Evolutionary conservation across 192 early-diverging fungal genomes (phyloP), one percentile per base, ranked within the genome.

Genomic region (Podila verticillata): DNA sequence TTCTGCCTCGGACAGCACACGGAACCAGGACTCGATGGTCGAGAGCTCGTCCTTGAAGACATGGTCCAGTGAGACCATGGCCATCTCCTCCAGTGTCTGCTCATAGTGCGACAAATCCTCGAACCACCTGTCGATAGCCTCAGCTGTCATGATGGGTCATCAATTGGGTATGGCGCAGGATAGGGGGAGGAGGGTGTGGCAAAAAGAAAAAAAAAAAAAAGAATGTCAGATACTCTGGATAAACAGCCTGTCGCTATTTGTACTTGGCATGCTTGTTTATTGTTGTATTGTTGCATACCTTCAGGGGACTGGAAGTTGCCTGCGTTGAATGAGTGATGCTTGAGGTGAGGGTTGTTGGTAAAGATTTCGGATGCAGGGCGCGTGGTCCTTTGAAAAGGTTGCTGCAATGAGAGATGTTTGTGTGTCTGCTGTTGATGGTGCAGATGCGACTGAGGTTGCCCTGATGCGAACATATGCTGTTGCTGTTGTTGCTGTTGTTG

Each of bases 21-120:
- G 88, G 82, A 99, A 96, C 97, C 97, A 99, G 67, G 97, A 91
- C 81, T 99, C 95, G 57, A 99, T 93, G 51, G 95, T 93, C 57
- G 91, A 89, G 54, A 98, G 89, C 78, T 97, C 96, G 58, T 97
- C 96, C 65, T 94, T 91, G 74, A 96, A 97, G 66, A 89, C 89
- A 48, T 91, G 91, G 75, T 97, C 95, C 57, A 95, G 82, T 64
- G 90, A 91, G 51, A 91, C 90, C 31, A 84, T 82, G 54, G 94
- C 93, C 93, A 97, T 95, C 63, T 96, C 93, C 77, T 98, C 95
- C 13, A 98, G 87, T 57, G 94, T 96, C 58, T 92, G 87, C 80
- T 98, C 95, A 82, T 95, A 96, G 75, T 95, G 93, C 70, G 92
- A 91, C 51, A 98, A 81, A 66, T 97, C 95, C 82, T 96, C 94